phyloP scores from a whole-genome alignment of 2,329 filamentous ascomycete species.

The Madurella mycetomatis region DNA sequence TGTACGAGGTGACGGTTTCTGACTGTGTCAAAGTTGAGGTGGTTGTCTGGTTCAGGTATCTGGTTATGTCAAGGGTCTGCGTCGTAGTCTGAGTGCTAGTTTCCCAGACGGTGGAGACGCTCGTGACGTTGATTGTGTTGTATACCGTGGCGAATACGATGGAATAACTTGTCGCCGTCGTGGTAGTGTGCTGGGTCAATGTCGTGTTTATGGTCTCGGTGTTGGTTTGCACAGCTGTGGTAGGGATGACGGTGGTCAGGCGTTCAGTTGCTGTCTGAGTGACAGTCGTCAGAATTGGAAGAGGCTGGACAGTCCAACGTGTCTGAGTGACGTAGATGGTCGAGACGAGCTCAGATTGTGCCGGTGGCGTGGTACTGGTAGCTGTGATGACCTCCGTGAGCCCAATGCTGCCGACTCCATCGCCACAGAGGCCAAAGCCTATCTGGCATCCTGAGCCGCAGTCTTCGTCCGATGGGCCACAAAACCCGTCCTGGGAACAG shows the following conservation, averaged over 20 bases:
- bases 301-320: constrained; percentile 3
- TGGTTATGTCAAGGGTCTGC: constrained; percentile 8
- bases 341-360: not conserved
- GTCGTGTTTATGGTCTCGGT: constrained; percentile 12
- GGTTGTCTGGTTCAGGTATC: constrained; percentile 11
- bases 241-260: constrained; percentile 5
- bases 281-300: constrained; percentile 3
- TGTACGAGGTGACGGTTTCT: constrained; percentile 3
- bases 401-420: constrained; percentile 3
- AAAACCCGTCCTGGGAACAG: not conserved
- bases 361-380: not conserved
- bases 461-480: not conserved
- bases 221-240: constrained; percentile 10
- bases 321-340: constrained; percentile 11
- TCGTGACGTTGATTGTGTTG: constrained; percentile 19
- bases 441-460: constrained; percentile 6
- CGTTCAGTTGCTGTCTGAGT: constrained; percentile 1
- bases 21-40: constrained; percentile 12
- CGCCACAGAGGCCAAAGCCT: constrained; percentile 3
- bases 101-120: constrained; percentile 13
- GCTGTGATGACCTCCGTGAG: not conserved
- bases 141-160: constrained; percentile 21
- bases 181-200: constrained; percentile 8
- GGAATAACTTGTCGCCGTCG: constrained; percentile 14
- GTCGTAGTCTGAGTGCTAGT: constrained; percentile 13